Evolutionary conservation across 1,139 yeast genomes (phyloP).

Genomic region (Geotrichum australiense): DNA sequence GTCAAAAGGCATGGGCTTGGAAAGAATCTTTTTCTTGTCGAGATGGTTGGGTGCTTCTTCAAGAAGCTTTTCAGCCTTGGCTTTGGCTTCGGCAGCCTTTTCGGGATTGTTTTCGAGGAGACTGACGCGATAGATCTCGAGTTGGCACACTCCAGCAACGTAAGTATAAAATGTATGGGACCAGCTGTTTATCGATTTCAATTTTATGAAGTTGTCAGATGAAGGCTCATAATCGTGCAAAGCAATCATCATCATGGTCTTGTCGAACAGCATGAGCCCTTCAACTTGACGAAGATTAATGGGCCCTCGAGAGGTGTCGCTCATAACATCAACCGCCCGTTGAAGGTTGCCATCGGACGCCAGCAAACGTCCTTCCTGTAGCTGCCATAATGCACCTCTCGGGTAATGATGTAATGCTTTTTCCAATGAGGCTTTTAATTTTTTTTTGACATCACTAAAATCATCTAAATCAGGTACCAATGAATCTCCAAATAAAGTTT

Average conservation of each 20-base stretch:
- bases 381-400: conserved; percentile 82
- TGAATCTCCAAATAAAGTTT: conserved; percentile 12
- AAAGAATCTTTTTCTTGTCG: conserved; percentile 64
- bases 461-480: conserved; percentile 24
- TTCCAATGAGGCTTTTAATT: conserved; percentile 42
- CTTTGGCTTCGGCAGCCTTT: conserved; percentile 46
- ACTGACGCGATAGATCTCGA: conserved; percentile 59
- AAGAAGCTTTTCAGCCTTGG: conserved; percentile 55
- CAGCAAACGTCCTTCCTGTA: conserved; percentile 82
- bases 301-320: conserved; percentile 52
- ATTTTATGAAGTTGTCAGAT: conserved; percentile 60
- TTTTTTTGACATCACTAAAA: conserved; percentile 26
- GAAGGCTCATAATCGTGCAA: conserved; percentile 76
- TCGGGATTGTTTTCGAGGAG: conserved; percentile 43
- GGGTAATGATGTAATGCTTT: conserved; percentile 73
- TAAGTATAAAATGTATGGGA: conserved; percentile 83
- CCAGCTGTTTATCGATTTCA: conserved; percentile 80
- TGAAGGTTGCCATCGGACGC: conserved; percentile 68
- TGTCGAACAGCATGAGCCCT: conserved; percentile 76
- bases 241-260: conserved; percentile 71
- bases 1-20: conserved; percentile 87
- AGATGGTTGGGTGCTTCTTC: conserved; percentile 59
- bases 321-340: conserved; percentile 70
- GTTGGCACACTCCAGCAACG: conserved; percentile 80
- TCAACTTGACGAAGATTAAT: conserved; percentile 90